Evolutionary conservation across 495 filamentous ascomycete genomes (phyloP).

Genomic region (Gamarada debralockiae): DNA sequence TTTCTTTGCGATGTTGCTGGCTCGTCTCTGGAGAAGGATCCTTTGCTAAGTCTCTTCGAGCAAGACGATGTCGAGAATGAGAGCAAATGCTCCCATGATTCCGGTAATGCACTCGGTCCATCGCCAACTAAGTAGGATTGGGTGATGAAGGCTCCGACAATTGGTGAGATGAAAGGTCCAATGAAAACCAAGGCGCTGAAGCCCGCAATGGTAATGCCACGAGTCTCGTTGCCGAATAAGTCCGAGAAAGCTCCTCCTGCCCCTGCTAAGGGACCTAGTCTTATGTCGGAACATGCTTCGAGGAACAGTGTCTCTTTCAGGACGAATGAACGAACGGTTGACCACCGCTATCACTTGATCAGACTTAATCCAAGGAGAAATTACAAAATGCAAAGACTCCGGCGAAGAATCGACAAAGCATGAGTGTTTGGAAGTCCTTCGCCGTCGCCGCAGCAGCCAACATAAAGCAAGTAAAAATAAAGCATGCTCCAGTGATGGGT

Average conservation of each 20-base stretch:
- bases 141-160: conserved; percentile 67
- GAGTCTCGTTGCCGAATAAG: conserved; percentile 62
- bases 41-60: conserved; percentile 63
- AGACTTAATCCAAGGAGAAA: too few species aligned
- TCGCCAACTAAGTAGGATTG: conserved; percentile 62
- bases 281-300: too few species aligned
- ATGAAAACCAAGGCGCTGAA: conserved; percentile 73
- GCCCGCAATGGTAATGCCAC: conserved; percentile 74
- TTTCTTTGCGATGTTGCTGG: conserved; percentile 55
- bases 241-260: conserved; percentile 68
- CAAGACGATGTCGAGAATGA: conserved; percentile 53
- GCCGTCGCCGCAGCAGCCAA: conserved; percentile 59
- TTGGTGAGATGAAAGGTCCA: conserved; percentile 56
- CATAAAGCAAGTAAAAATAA: conserved; percentile 60
- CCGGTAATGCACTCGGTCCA: conserved; percentile 51
- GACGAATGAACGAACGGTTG: too few species aligned
- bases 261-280: conserved; percentile 67
- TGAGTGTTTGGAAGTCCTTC: conserved; percentile 68
- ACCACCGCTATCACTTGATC: too few species aligned
- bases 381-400: conserved; percentile 65
- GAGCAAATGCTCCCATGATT: conserved; percentile 49
- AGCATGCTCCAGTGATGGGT: conserved; percentile 57
- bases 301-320: too few species aligned
- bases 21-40: conserved; percentile 59
- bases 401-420: conserved; percentile 68